These are phyloP conservation scores for Helicostylum pulchrum DNA, from an alignment of 192 early-diverging fungal species.

Conservation along the genomic window DNA sequence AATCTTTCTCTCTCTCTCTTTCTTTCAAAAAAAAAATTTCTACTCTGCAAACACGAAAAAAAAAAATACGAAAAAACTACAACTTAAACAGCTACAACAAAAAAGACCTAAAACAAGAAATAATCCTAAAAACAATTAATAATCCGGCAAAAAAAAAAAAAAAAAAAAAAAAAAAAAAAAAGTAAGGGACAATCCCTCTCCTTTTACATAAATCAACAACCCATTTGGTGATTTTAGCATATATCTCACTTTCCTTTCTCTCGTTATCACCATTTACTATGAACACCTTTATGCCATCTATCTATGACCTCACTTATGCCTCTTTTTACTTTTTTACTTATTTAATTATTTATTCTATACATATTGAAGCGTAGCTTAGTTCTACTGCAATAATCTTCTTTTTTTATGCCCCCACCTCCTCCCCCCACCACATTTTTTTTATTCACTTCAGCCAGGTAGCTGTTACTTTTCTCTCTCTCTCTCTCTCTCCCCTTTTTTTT, in stretches of 20 bases:
- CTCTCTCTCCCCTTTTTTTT: conserved; percentile 1
- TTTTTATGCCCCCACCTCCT: neutral
- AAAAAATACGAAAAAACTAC: conserved; percentile 1
- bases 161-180: conserved; percentile 5
- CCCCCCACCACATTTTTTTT: no score
- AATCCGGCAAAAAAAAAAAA: neutral
- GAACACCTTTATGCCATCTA: conserved; percentile 2
- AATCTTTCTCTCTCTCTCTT: neutral
- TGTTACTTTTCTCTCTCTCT: neutral
- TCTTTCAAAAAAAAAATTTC: neutral
- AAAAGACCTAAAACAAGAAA: conserved; percentile 2
- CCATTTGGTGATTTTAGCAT: neutral
- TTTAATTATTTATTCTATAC: conserved; percentile 2
- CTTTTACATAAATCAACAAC: neutral
- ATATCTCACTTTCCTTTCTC: conserved; percentile 1
- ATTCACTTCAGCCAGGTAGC: conserved; percentile 12
- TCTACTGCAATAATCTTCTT: conserved; percentile 2
- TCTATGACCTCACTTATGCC: neutral
- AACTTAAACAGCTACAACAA: neutral
- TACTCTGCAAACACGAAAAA: neutral
- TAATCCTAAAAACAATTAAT: neutral
- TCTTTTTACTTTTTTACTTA: neutral
- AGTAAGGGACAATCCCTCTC: neutral
- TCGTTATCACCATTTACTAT: conserved; percentile 5
- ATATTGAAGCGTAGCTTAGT: conserved; percentile 9